phyloP scores from a whole-genome alignment of 331 rosid genomes.

The Pyrus hybrid region DNA sequence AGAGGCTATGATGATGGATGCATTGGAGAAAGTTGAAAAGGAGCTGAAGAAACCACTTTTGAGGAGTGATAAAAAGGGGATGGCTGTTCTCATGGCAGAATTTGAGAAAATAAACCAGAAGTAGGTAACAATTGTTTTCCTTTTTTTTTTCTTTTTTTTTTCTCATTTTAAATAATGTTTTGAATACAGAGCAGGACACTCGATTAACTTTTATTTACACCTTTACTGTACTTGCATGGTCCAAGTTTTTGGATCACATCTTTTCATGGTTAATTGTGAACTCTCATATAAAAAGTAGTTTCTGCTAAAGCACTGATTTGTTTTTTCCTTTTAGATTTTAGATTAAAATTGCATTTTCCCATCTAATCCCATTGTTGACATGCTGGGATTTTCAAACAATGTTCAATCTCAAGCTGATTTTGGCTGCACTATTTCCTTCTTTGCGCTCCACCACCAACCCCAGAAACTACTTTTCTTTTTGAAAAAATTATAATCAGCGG shows the following conservation, averaged over 20 bases:
- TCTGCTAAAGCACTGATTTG: not conserved
- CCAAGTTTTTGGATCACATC: not conserved
- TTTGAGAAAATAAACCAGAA: constrained; percentile 76
- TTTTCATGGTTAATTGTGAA: not conserved
- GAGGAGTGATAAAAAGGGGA: constrained; percentile 88
- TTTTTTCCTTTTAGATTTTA: not conserved
- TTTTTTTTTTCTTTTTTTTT: too few species aligned
- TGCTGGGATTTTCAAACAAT: not conserved
- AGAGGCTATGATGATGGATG: constrained; percentile 81
- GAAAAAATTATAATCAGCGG: not conserved
- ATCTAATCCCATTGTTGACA: not conserved
- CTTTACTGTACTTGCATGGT: not conserved
- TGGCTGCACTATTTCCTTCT: not conserved
- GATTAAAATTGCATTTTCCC: not conserved
- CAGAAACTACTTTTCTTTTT: not conserved
- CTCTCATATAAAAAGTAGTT: not conserved
- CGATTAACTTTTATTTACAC: not conserved
- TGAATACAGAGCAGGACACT: not conserved
- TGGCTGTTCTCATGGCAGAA: constrained; percentile 80
- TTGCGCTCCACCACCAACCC: not conserved
- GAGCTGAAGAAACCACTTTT: constrained; percentile 71
- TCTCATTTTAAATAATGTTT: not conserved
- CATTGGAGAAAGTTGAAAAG: constrained; percentile 86
- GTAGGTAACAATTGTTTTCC: constrained; percentile 27
- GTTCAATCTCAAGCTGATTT: not conserved